Evolutionary conservation across 768 basidiomycete species (phyloP), one percentile per base, ranked within the genome.

Genomic region (Amanita subjunquillea): DNA sequence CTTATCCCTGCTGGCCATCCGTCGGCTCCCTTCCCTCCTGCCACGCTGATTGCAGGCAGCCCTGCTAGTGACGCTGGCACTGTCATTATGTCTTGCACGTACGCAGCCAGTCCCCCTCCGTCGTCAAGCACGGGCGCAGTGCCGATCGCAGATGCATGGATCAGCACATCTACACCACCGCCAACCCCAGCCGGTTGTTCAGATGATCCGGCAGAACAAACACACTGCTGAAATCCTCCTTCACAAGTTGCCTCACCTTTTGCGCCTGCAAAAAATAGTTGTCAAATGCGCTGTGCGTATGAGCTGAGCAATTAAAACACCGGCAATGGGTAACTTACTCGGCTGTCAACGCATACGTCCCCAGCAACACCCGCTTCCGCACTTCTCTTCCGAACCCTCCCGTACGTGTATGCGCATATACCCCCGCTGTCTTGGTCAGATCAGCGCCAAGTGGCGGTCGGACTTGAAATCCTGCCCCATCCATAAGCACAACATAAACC

Each of bases 181-280:
- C 20, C 13, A 10, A 43, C 25, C 7, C 41, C 30, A 42, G 20
- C 20, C 32, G 36, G 39, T 36, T 32, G 46, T 57, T 58, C 2
- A 77, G 69, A 32, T 71, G 70, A 60, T 86, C 80, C 2, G 78
- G 72, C 2, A 77, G 64, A 0, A 72, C 68, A 67, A 97, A 93
- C 34, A 85, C 77, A 1, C 62, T 59, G 60, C 84, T 70, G 59
- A 94, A 93, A 60, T 97, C 94, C 4, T 73, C 60, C 54, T 79
- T 77, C 48, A 99, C 71, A 6, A 77, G 68, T 47, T 77, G 74
- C 1, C 95, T 83, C 8, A 97, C 78, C 30, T 82, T 77, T 56
- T 91, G 86, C 0, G 95, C 94, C 70, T 95, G 91, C 4, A 98
- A 74, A 64, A 92, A 99, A 65, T 95, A 97, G 62, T 95, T 97